These are phyloP conservation scores for Sanghuangporus baumii DNA, from an alignment of 1,284 basidiomycete species.

Conservation along the genomic window DNA sequence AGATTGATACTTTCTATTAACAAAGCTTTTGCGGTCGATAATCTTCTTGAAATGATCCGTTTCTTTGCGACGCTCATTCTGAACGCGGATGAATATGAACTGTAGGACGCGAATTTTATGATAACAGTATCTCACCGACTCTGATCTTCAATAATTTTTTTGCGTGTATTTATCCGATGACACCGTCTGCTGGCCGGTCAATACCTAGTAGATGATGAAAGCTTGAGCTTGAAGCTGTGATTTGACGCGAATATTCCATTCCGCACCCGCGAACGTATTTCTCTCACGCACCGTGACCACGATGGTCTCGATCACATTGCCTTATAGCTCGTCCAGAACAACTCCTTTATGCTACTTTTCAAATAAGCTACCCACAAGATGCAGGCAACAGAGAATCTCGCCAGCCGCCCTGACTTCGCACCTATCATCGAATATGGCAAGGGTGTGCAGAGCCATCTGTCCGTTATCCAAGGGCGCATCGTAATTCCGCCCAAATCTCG, in stretches of 20 bases:
- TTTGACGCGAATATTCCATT: not conserved
- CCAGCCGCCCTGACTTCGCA: constrained; percentile 6
- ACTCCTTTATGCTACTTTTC: not conserved
- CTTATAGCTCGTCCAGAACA: not conserved
- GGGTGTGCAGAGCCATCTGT: constrained; percentile 9
- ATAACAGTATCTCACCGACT: not conserved
- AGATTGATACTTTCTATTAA: not conserved
- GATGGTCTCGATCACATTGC: not conserved
- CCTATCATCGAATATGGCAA: constrained; percentile 16
- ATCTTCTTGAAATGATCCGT: constrained; percentile 38
- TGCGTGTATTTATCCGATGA: not conserved
- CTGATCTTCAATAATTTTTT: not conserved
- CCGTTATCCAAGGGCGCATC: constrained; percentile 9
- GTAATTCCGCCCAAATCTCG: constrained; percentile 10
- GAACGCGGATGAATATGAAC: constrained; percentile 37
- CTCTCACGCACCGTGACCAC: not conserved
- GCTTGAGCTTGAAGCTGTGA: no score
- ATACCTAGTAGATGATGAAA: not conserved
- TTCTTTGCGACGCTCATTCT: constrained; percentile 43
- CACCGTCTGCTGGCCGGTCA: not conserved
- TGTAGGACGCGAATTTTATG: not conserved
- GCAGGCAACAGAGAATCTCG: constrained; percentile 5
- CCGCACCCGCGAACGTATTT: not conserved
- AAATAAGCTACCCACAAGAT: not conserved
- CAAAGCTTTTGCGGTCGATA: constrained; percentile 32